phyloP scores from a whole-genome alignment of 805 yeast species.

The Peterozyma xylosa region DNA sequence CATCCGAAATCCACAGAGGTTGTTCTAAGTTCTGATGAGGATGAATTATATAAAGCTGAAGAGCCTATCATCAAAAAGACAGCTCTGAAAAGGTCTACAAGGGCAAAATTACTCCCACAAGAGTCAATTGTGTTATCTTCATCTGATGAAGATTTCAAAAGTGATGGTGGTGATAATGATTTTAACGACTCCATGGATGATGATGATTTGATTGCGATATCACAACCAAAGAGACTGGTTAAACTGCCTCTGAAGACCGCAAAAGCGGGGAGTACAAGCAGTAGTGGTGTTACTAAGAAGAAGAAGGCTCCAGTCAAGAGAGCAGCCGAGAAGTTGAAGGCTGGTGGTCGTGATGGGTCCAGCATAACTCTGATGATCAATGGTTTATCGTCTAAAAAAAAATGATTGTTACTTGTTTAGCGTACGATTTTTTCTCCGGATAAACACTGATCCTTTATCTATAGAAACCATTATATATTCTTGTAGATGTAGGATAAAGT shows the following conservation, averaged over 20 bases:
- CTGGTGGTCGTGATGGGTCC: no score
- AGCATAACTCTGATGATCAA: no score
- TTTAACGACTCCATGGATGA: constrained; percentile 6
- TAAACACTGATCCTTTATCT: no score
- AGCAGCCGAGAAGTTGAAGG: neutral
- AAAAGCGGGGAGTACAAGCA: neutral
- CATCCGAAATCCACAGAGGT: neutral
- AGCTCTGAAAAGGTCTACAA: no score
- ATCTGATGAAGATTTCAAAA: neutral
- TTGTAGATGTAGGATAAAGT: no score
- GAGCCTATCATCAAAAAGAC: no score
- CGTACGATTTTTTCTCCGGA: no score
- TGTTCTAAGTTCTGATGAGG: constrained; percentile 1
- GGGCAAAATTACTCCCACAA: no score
- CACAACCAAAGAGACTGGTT: constrained; percentile 3
- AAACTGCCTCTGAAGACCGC: neutral
- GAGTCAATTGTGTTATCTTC: neutral
- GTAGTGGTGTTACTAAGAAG: neutral
- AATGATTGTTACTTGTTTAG: no score
- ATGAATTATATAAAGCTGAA: neutral
- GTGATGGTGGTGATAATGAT: neutral
- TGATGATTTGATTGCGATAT: constrained; percentile 6
- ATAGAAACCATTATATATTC: no score
- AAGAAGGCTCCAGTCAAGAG: neutral
- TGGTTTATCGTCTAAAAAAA: no score